Percentiles rank a stretch among this genome's conserved stretches.
These are phyloP conservation scores for Botrytis porri DNA, from an alignment of 2,329 filamentous ascomycete species.

Conservation along the genomic window DNA sequence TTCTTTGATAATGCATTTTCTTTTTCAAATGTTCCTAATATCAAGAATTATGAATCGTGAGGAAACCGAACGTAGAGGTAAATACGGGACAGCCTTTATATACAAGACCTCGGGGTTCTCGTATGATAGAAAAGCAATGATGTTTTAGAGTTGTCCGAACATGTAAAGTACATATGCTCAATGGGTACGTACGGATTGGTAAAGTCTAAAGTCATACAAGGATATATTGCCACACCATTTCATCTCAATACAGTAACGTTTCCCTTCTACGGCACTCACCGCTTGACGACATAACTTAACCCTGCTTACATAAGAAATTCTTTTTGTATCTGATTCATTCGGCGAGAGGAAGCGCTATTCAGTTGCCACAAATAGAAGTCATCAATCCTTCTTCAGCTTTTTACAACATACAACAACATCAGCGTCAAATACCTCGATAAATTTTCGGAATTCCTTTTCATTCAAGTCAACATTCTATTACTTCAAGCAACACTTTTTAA, in stretches of 20 bases:
- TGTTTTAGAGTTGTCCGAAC: constrained; percentile 4
- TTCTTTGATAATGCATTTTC: constrained; percentile 13
- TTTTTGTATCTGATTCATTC: constrained; percentile 23
- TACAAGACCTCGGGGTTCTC: neutral
- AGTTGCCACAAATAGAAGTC: constrained; percentile 17
- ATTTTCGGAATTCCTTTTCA: neutral
- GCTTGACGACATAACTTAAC: neutral
- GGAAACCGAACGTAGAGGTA: neutral
- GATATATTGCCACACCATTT: neutral
- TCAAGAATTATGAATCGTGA: neutral
- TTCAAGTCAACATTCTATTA: neutral
- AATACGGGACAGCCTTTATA: neutral
- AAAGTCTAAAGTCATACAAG: constrained; percentile 11
- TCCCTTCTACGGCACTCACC: neutral
- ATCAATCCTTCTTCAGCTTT: constrained; percentile 12
- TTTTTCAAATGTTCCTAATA: neutral
- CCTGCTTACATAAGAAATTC: constrained; percentile 14
- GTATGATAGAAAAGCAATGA: neutral
- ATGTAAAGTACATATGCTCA: neutral
- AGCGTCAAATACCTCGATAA: neutral
- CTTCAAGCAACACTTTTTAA: neutral
- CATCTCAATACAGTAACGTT: neutral
- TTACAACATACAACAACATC: constrained; percentile 5
- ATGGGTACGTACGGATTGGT: neutral
- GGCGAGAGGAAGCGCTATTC: constrained; percentile 5